Evolutionary conservation across 2,329 filamentous ascomycete genomes (phyloP), one percentile per base, ranked within the genome.

Genomic region (Hyphodiscus sp.): DNA sequence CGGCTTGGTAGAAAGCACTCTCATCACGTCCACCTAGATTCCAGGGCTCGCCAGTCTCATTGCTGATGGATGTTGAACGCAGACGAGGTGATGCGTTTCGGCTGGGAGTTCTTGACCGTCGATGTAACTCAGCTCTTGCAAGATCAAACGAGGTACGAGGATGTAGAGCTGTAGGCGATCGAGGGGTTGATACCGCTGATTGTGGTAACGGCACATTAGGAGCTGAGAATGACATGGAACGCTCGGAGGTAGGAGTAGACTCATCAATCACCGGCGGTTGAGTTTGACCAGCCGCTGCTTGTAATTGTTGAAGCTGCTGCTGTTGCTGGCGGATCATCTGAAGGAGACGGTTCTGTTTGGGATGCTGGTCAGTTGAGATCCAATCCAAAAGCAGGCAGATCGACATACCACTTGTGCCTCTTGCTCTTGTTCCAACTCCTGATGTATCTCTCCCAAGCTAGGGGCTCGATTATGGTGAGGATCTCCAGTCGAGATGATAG

Each of bases 301-400:
- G 80, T 19, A 86, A 76, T 47, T 81, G 76, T 57, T 81, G 77
- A 29, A 89, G 78, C 61, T 90, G 85, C 43, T 85, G 74, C 66
- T 91, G 88, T 65, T 91, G 86, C 50, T 83, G 76, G 52, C 86
- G 80, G 63, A 92, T 91, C 81, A 89, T 86, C 55, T 81, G 80
- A 45, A 92, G 76, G 2, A 92, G 78, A 11, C 88, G 83, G 66
- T 91, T 91, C 83, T 86, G 59, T 8, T 43, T 19, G 30, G 7
- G 13, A 26, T 41, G 20, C 33, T 26, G 11, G 41, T 56, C 19
- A 61, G 53, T 51, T 23, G 20, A 53, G 42, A 8, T 29, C 11
- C 33, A 29, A 38, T 20, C 18, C 11, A 43, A 30, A 10, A 29
- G 42, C 26, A 46, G 18, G 23, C 9, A 8, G 23, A 8, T 19